Conservation (phyloP, 495 filamentous ascomycete genomes). For the Xylaria scruposa region DNA sequence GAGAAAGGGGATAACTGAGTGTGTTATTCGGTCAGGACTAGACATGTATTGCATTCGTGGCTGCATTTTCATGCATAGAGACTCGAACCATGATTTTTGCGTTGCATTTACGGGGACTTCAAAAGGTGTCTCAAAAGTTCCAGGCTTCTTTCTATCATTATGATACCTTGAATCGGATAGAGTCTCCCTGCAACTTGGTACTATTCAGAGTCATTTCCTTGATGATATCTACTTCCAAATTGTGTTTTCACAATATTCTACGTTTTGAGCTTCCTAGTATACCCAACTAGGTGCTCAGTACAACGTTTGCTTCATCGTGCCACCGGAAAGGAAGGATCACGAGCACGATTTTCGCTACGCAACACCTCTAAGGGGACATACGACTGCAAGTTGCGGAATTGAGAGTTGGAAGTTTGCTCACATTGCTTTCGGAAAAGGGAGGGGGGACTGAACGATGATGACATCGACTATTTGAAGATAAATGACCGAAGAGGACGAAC, state of each 20-base stretch:
- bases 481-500: slow-evolving; percentile 9
- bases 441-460: neutral
- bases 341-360: neutral
- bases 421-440: neutral
- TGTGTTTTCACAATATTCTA: slow-evolving; percentile 36
- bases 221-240: slow-evolving; percentile 29
- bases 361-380: neutral
- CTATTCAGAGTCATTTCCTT: slow-evolving; percentile 35
- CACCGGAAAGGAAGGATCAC: neutral
- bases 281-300: slow-evolving; percentile 1
- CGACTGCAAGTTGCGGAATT: neutral
- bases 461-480: slow-evolving; percentile 1
- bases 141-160: slow-evolving; percentile 40
- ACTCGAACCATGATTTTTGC: slow-evolving; percentile 42
- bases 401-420: slow-evolving; percentile 1
- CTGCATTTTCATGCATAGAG: slow-evolving; percentile 46
- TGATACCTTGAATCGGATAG: slow-evolving; percentile 51
- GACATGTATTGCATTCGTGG: slow-evolving; percentile 44
- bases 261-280: slow-evolving; percentile 15
- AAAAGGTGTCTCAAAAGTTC: slow-evolving; percentile 56
- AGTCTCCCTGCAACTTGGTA: slow-evolving; percentile 36
- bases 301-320: slow-evolving; percentile 15
- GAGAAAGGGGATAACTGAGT: slow-evolving; percentile 53
- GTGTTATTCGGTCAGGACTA: slow-evolving; percentile 38
- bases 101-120: slow-evolving; percentile 56